Conservation (phyloP, 1,139 yeast species). For the Debaryomyces coudertii region DNA sequence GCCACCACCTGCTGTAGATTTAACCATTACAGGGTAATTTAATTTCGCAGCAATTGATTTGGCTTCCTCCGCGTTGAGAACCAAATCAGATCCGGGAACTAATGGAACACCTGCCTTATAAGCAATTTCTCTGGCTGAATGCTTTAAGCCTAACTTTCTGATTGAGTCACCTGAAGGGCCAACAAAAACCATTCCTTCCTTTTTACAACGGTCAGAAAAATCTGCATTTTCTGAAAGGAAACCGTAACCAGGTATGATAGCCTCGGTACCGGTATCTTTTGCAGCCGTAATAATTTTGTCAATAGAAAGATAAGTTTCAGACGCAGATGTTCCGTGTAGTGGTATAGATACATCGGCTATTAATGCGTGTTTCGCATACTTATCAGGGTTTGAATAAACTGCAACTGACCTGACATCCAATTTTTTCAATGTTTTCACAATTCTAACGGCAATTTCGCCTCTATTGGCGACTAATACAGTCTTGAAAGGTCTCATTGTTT, state of each 20-base stretch:
- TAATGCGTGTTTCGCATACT: conserved; percentile 82
- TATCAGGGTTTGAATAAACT: conserved; percentile 87
- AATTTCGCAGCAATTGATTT: conserved; percentile 71
- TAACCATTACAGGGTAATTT: conserved; percentile 92
- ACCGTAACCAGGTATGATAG: conserved; percentile 96
- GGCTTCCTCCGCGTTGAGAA: conserved; percentile 73
- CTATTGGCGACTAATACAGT: conserved; percentile 93
- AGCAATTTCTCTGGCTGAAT: conserved; percentile 95
- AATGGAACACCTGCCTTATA: conserved; percentile 85
- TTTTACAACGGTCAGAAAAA: conserved; percentile 82
- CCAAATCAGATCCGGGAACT: conserved; percentile 91
- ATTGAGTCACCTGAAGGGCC: conserved; percentile 96
- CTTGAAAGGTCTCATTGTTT: conserved; percentile 61
- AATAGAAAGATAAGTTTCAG: conserved; percentile 84
- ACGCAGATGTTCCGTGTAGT: conserved; percentile 79
- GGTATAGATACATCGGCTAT: conserved; percentile 83
- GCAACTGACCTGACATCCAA: conserved; percentile 80
- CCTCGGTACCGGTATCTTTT: conserved; percentile 79
- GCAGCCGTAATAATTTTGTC: conserved; percentile 88
- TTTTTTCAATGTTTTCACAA: conserved; percentile 83
- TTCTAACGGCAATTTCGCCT: conserved; percentile 96
- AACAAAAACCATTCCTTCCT: conserved; percentile 85
- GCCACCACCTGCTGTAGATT: conserved; percentile 99
- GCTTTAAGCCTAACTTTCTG: conserved; percentile 87
- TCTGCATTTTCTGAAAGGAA: conserved; percentile 96